Conservation (phyloP, 805 yeast species). For the Suhomyces sp. region DNA sequence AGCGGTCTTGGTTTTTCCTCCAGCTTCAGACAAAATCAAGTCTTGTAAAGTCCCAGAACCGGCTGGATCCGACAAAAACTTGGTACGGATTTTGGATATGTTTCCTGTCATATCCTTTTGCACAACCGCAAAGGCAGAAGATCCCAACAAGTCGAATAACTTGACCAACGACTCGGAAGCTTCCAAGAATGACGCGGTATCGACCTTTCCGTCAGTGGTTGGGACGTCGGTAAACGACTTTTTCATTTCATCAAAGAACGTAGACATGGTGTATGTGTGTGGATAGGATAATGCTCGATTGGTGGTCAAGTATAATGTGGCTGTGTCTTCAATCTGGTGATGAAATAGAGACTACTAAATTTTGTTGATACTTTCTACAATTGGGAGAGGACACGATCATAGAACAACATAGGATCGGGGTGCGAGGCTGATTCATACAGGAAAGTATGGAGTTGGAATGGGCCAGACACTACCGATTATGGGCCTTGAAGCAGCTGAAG, state of each 20-base stretch:
- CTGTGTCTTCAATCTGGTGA: too few relatives aligned
- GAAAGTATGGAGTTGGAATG: too few relatives aligned
- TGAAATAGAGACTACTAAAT: too few relatives aligned
- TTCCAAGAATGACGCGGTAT: conserved; percentile 73
- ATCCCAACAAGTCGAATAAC: conserved; percentile 79
- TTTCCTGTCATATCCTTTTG: conserved; percentile 89
- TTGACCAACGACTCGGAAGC: conserved; percentile 83
- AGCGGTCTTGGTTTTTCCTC: conserved; percentile 68
- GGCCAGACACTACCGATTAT: too few relatives aligned
- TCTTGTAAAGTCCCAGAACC: conserved; percentile 71
- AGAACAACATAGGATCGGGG: too few relatives aligned
- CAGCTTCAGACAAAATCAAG: conserved; percentile 69
- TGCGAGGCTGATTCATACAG: too few relatives aligned
- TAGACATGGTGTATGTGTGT: conserved; percentile 51
- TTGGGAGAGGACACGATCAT: too few relatives aligned
- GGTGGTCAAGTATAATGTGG: too few relatives aligned
- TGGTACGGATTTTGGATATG: conserved; percentile 68
- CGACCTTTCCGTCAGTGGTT: conserved; percentile 52
- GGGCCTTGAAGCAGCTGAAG: too few relatives aligned
- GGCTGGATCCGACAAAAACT: conserved; percentile 64
- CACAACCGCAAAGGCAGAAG: conserved; percentile 81
- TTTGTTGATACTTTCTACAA: too few relatives aligned
- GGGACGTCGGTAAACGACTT: conserved; percentile 76
- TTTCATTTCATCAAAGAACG: conserved; percentile 80
- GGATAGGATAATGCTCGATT: too few relatives aligned